phyloP scores from a whole-genome alignment of 495 filamentous ascomycete genomes.

The Hyaloscypha variabilis region DNA sequence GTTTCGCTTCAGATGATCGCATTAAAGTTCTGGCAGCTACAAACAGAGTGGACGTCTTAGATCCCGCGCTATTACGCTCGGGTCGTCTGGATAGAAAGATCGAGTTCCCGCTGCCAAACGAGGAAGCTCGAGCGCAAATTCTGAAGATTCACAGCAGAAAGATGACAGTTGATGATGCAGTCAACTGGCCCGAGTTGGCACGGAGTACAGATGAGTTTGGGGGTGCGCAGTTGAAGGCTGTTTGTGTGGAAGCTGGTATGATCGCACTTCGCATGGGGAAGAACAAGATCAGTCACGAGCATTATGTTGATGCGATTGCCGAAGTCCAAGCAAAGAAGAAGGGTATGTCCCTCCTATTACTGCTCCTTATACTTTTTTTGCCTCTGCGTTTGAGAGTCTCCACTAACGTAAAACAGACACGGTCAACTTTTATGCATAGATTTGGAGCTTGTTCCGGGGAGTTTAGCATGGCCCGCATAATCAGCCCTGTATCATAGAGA shows the following conservation, averaged over 20 bases:
- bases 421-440: constrained; percentile 26
- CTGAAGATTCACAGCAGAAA: constrained; percentile 96
- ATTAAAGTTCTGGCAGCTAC: constrained; percentile 99
- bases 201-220: constrained; percentile 99
- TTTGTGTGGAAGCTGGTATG: constrained; percentile 99
- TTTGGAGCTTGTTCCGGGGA: constrained; percentile 13
- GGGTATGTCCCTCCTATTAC: constrained; percentile 14
- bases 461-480: constrained; percentile 17
- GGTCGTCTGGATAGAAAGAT: constrained; percentile 98
- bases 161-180: constrained; percentile 91
- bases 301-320: constrained; percentile 97
- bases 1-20: constrained; percentile 97
- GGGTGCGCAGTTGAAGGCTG: constrained; percentile 95
- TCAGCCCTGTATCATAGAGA: constrained; percentile 23
- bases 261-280: constrained; percentile 92
- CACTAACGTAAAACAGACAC: constrained; percentile 19
- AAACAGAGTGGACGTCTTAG: constrained; percentile 96
- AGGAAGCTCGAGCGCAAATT: constrained; percentile 96
- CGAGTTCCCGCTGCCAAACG: constrained; percentile 98
- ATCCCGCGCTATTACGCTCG: constrained; percentile 90
- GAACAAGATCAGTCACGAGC: constrained; percentile 94
- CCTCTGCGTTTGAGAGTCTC: neutral
- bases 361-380: neutral
- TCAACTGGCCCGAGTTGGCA: constrained; percentile 97
- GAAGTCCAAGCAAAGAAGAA: constrained; percentile 99